These are phyloP conservation scores for Crithidia thermophila DNA, from an alignment of 208 protist genomes.

Conservation along the genomic window DNA sequence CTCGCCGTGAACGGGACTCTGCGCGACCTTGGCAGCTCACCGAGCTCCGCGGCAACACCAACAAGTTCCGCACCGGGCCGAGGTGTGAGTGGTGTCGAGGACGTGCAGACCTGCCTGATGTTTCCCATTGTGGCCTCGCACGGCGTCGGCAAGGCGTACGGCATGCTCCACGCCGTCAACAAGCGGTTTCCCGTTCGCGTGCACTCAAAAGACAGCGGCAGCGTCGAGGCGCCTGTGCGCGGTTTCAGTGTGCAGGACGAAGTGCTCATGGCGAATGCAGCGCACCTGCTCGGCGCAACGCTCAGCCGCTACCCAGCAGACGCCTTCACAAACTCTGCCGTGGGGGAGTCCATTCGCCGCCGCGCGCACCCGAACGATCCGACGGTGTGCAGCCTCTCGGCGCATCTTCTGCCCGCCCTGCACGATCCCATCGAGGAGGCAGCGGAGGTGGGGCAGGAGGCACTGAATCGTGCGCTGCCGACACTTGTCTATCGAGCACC, in stretches of 20 bases:
- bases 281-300: conserved; percentile 74
- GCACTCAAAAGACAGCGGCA: conserved; percentile 13
- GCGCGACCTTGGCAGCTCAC: conserved; percentile 35
- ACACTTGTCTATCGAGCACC: conserved; percentile 78
- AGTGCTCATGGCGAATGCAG: conserved; percentile 43
- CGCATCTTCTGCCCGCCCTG: conserved; percentile 56
- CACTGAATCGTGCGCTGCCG: conserved; percentile 33
- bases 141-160: conserved; percentile 38
- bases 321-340: conserved; percentile 49
- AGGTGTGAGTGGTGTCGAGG: conserved; percentile 65
- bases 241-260: conserved; percentile 70
- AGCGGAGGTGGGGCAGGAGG: conserved; percentile 58
- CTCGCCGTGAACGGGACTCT: conserved; percentile 78
- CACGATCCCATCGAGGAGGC: conserved; percentile 73
- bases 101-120: conserved; percentile 84
- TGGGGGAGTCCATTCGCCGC: conserved; percentile 51
- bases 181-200: conserved; percentile 48
- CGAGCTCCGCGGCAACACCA: conserved; percentile 29
- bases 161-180: conserved; percentile 91
- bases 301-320: conserved; percentile 70
- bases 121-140: conserved; percentile 72
- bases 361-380: conserved; percentile 37
- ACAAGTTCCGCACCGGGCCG: background rate
- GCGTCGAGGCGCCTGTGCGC: conserved; percentile 11
- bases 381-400: conserved; percentile 21